Evolutionary conservation across 495 filamentous ascomycete species (phyloP).

Genomic region (Halenospora varia): DNA sequence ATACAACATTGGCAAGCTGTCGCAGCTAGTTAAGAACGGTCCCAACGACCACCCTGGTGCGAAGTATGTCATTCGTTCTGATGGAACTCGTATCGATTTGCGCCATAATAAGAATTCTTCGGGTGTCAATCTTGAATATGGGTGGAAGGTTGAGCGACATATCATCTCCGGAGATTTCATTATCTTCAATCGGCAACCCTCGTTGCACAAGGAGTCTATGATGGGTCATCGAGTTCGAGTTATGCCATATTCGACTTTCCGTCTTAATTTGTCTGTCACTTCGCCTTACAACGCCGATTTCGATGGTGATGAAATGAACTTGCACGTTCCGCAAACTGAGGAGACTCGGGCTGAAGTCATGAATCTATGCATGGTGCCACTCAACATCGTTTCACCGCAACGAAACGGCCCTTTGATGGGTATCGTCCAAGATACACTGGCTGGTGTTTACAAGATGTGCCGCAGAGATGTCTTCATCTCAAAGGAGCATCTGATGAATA

Average conservation of each 20-base stretch:
- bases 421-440: conserved; percentile 97
- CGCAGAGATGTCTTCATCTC: conserved; percentile 88
- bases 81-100: conserved; percentile 90
- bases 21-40: conserved; percentile 83
- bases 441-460: conserved; percentile 94
- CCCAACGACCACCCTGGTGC: conserved; percentile 94
- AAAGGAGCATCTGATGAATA: conserved; percentile 88
- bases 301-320: conserved; percentile 99
- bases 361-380: conserved; percentile 90
- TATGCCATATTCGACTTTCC: conserved; percentile 98
- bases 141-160: conserved; percentile 98
- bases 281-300: conserved; percentile 99
- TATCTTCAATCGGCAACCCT: conserved; percentile 98
- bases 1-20: conserved; percentile 93
- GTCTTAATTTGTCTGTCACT: conserved; percentile 94
- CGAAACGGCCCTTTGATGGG: conserved; percentile 97
- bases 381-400: conserved; percentile 97
- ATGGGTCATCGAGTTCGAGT: conserved; percentile 98
- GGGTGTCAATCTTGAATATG: conserved; percentile 82
- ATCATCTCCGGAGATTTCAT: conserved; percentile 94
- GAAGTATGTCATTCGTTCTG: conserved; percentile 88
- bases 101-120: conserved; percentile 77
- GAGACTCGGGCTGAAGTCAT: conserved; percentile 92
- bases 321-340: conserved; percentile 96
- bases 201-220: conserved; percentile 99